phyloP scores from a whole-genome alignment of 1,139 yeast species.

The Schizosaccharomyces versatilis region DNA sequence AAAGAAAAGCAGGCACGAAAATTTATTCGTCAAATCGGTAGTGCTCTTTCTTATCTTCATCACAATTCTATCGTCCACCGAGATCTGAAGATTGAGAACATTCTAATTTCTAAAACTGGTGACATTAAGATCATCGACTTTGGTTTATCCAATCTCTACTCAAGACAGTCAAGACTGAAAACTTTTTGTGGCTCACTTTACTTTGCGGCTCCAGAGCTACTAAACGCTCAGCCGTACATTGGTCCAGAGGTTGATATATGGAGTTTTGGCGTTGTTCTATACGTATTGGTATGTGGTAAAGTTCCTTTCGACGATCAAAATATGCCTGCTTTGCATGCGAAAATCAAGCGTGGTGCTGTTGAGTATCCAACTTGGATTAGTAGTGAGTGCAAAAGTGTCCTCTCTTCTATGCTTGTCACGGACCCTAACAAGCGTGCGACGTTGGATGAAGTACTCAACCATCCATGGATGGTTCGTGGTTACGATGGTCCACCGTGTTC shows the following conservation, averaged over 20 bases:
- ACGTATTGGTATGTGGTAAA: conserved; percentile 92
- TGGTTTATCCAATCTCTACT: conserved; percentile 74
- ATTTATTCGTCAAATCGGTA: conserved; percentile 89
- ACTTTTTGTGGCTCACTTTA: conserved; percentile 94
- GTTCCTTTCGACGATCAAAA: conserved; percentile 92
- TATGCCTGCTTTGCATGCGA: conserved; percentile 79
- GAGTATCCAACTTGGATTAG: conserved; percentile 76
- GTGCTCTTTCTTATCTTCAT: conserved; percentile 85
- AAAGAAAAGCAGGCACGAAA: conserved; percentile 87
- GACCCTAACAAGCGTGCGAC: conserved; percentile 66
- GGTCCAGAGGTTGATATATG: conserved; percentile 81
- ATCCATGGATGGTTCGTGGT: conserved; percentile 91
- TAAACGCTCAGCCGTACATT: conserved; percentile 75
- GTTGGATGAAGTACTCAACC: conserved; percentile 54
- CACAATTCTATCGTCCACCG: conserved; percentile 87
- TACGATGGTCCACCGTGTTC: conserved; percentile 53
- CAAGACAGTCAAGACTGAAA: conserved; percentile 48
- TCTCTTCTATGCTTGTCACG: conserved; percentile 79
- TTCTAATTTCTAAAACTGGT: conserved; percentile 80
- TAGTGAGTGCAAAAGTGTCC: conserved; percentile 57
- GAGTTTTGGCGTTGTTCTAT: conserved; percentile 91
- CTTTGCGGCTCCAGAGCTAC: conserved; percentile 92
- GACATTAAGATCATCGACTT: conserved; percentile 90
- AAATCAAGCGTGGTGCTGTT: conserved; percentile 77
- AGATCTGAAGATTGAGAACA: conserved; percentile 88